phyloP scores from a whole-genome alignment of 2,329 filamentous ascomycete genomes.

The Pseudogymnoascus sp. region DNA sequence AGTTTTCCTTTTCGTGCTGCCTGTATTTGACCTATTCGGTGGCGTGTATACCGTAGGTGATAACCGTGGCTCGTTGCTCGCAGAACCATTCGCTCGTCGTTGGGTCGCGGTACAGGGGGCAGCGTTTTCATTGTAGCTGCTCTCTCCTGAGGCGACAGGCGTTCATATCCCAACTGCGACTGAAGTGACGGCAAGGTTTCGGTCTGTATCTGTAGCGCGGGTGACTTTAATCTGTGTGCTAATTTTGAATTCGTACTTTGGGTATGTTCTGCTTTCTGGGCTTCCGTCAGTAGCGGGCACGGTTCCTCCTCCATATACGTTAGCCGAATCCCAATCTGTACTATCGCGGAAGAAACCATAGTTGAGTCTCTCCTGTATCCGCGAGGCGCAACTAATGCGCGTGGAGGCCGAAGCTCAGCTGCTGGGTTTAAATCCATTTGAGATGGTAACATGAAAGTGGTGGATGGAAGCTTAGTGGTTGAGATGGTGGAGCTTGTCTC shows the following conservation, averaged over 20 bases:
- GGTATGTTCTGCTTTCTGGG: conserved; percentile 29
- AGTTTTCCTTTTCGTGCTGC: background rate
- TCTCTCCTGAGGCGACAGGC: conserved; percentile 26
- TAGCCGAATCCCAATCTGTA: conserved; percentile 63
- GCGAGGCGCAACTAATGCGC: conserved; percentile 16
- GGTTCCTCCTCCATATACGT: conserved; percentile 40
- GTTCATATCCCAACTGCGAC: conserved; percentile 17
- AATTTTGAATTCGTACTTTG: conserved; percentile 13
- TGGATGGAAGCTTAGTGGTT: conserved; percentile 18
- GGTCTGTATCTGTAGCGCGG: background rate
- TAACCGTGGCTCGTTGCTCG: conserved; percentile 12
- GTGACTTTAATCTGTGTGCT: background rate
- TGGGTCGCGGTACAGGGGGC: conserved; percentile 20
- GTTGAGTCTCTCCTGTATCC: conserved; percentile 49
- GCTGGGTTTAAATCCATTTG: background rate
- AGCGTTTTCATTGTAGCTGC: conserved; percentile 33
- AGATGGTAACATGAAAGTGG: background rate
- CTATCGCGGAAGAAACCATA: conserved; percentile 57
- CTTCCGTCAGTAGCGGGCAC: conserved; percentile 19
- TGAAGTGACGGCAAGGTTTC: conserved; percentile 22
- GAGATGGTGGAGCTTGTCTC: conserved; percentile 25
- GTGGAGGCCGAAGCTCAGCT: conserved; percentile 19
- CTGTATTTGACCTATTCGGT: background rate
- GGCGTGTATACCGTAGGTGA: background rate
- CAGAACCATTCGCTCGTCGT: conserved; percentile 15